Percentiles rank a stretch among this genome's conserved stretches.
Conservation (phyloP, 306 rosid species). For the Prunus kanzakura region DNA sequence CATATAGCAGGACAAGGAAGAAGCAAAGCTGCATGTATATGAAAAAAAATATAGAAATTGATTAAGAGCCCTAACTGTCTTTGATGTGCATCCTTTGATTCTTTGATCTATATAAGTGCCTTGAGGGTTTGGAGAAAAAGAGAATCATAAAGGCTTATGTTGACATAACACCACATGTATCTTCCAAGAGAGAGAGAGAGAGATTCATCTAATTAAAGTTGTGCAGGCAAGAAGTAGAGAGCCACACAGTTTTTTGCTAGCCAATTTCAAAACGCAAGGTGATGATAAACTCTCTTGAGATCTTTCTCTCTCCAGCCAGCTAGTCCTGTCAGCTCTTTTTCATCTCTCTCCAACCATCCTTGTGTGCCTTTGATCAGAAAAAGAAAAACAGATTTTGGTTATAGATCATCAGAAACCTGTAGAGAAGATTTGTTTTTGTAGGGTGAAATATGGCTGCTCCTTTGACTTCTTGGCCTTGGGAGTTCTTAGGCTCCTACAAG, state of each 20-base stretch:
- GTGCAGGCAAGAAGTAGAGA: not conserved
- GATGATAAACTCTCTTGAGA: not conserved
- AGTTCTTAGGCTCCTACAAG: conserved; percentile 69
- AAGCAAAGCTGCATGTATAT: not conserved
- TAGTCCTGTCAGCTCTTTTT: not conserved
- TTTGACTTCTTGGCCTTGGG: conserved; percentile 89
- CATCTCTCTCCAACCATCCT: not conserved
- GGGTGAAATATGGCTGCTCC: conserved; percentile 53
- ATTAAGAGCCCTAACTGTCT: conserved; percentile 9
- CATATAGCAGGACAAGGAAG: not conserved
- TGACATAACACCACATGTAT: not conserved
- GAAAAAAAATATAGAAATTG: not conserved
- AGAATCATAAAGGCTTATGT: too few species aligned
- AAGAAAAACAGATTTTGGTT: not conserved
- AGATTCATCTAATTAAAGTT: not conserved
- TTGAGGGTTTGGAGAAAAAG: too few species aligned
- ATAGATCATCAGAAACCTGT: not conserved
- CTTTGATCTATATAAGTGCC: not conserved
- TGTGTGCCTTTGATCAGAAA: too few species aligned
- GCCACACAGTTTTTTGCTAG: not conserved
- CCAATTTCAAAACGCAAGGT: conserved; percentile 13
- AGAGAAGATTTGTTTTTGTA: not conserved
- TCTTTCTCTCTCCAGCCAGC: not conserved
- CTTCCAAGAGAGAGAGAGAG: not conserved
- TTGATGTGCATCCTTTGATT: not conserved